Conservation (phyloP, 177 flowering plant genomes). For the Tripterygium wilfordii region DNA sequence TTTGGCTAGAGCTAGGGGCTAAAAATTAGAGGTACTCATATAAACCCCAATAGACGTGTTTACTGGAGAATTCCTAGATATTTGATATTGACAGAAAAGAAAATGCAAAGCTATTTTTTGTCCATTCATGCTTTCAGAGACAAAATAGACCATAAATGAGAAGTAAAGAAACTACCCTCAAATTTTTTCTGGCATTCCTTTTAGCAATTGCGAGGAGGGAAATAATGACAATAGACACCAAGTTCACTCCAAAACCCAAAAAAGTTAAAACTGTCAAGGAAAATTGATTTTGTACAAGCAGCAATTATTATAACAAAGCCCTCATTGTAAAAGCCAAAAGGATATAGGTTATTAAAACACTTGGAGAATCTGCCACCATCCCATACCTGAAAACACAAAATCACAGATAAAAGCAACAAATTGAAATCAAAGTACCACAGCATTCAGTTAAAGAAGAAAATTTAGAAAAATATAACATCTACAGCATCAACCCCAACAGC, state of each 20-base stretch:
- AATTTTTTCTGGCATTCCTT: slow-evolving; percentile 18
- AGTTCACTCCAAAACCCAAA: slow-evolving; percentile 60
- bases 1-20: no score
- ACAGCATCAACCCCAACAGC: no score
- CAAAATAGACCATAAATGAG: not conserved
- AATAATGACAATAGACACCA: slow-evolving; percentile 41
- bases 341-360: slow-evolving; percentile 75
- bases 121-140: no score
- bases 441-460: not conserved
- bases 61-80: no score
- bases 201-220: slow-evolving; percentile 29
- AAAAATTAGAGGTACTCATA: no score
- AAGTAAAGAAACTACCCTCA: slow-evolving; percentile 21
- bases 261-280: slow-evolving; percentile 50
- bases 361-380: slow-evolving; percentile 42
- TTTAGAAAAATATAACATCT: no score
- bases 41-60: no score
- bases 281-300: slow-evolving; percentile 1
- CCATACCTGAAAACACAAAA: slow-evolving; percentile 53
- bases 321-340: slow-evolving; percentile 23
- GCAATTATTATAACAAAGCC: slow-evolving; percentile 1
- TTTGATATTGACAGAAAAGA: not conserved
- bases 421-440: slow-evolving; percentile 1
- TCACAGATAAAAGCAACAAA: not conserved
- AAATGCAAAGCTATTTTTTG: not conserved